Evolutionary conservation across 306 rosid genomes (phyloP).

Genomic region (Quercus parvula): DNA sequence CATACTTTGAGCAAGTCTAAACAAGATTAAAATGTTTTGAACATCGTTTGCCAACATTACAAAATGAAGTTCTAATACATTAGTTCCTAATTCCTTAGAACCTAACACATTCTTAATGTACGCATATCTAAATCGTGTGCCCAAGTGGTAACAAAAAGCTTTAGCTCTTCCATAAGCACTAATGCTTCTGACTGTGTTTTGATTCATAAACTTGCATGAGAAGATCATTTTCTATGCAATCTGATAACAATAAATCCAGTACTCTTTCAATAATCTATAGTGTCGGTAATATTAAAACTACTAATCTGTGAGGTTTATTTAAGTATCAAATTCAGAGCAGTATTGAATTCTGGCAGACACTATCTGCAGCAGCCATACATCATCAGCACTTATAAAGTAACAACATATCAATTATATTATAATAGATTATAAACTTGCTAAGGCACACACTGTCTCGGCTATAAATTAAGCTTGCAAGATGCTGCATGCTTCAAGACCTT

Average conservation of each 20-base stretch:
- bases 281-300: not conserved
- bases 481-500: not conserved
- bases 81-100: too few relatives aligned
- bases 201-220: conserved; percentile 4
- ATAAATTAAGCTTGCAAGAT: not conserved
- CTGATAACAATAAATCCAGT: conserved; percentile 20
- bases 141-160: not conserved
- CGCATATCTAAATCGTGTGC: not conserved
- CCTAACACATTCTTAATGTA: not conserved
- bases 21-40: too few relatives aligned
- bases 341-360: not conserved
- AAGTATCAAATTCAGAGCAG: not conserved
- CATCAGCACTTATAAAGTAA: not conserved
- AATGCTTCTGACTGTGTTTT: not conserved
- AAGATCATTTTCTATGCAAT: not conserved
- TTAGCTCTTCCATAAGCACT: not conserved
- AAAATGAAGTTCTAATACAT: too few relatives aligned
- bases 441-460: not conserved
- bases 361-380: not conserved
- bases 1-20: too few relatives aligned
- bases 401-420: not conserved
- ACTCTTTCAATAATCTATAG: not conserved
- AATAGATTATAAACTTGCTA: not conserved
- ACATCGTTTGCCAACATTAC: too few relatives aligned
- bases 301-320: not conserved